These are phyloP conservation scores for Penicillium frequentans DNA, from an alignment of 2,329 filamentous ascomycete species.

Conservation along the genomic window DNA sequence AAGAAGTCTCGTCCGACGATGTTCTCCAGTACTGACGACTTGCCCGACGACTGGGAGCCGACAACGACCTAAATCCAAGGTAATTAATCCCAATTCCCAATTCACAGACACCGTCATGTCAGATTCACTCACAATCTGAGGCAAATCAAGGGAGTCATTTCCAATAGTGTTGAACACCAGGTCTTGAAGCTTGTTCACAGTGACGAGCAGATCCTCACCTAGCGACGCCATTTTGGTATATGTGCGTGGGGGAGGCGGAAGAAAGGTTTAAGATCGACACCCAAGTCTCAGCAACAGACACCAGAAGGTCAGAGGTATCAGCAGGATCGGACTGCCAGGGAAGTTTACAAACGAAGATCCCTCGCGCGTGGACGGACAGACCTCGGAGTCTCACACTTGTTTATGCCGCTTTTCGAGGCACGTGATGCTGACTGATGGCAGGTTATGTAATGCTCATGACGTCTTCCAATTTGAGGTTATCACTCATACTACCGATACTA, in stretches of 20 bases:
- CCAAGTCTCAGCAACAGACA: background rate
- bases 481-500: no score
- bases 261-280: background rate
- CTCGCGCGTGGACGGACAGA: constrained; percentile 11
- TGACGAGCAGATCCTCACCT: constrained; percentile 90
- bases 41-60: constrained; percentile 95
- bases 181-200: constrained; percentile 98
- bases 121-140: constrained; percentile 79
- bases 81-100: constrained; percentile 4
- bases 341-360: constrained; percentile 15
- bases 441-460: constrained; percentile 18
- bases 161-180: constrained; percentile 99
- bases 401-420: constrained; percentile 22
- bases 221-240: constrained; percentile 75
- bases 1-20: constrained; percentile 98
- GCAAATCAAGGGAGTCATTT: constrained; percentile 94
- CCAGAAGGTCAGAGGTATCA: background rate
- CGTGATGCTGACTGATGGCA: constrained; percentile 15
- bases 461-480: constrained; percentile 3
- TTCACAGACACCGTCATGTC: background rate
- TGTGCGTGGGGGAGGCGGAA: background rate
- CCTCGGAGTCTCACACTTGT: constrained; percentile 16
- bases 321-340: constrained; percentile 11
- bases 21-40: constrained; percentile 98
- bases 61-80: constrained; percentile 75